phyloP scores from a whole-genome alignment of 371 early-diverging fungal species.

The Nematocida parisii region DNA sequence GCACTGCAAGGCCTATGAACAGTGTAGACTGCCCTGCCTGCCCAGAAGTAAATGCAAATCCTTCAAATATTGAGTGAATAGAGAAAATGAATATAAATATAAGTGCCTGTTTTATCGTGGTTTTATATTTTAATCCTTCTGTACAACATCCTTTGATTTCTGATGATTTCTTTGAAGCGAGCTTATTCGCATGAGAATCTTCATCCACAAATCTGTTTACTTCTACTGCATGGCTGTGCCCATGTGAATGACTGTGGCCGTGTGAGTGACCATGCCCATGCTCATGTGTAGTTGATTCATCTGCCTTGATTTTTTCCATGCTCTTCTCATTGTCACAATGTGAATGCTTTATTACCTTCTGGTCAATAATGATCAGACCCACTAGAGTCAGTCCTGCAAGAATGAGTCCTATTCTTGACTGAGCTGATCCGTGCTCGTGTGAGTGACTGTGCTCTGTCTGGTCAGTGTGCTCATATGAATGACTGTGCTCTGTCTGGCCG shows the following conservation, averaged over 20 bases:
- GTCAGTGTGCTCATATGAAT: neutral
- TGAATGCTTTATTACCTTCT: conserved; percentile 63
- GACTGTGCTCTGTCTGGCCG: neutral
- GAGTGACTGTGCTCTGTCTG: neutral
- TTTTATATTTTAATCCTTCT: conserved; percentile 50
- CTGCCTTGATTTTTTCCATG: neutral
- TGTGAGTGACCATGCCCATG: neutral
- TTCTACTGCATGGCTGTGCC: conserved; percentile 14
- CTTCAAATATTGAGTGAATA: conserved; percentile 61
- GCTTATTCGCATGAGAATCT: neutral
- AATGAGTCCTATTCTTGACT: conserved; percentile 47
- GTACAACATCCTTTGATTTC: conserved; percentile 55
- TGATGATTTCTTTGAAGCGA: neutral
- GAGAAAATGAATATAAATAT: conserved; percentile 59
- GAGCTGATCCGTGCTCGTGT: neutral
- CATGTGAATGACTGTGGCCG: neutral
- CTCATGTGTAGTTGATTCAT: neutral
- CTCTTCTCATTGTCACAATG: conserved; percentile 65
- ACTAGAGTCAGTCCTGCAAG: conserved; percentile 64
- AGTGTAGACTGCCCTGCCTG: conserved; percentile 1
- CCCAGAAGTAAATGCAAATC: conserved; percentile 39
- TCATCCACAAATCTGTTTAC: conserved; percentile 4
- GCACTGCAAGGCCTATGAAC: conserved; percentile 45
- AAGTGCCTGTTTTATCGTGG: conserved; percentile 53
- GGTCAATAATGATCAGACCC: conserved; percentile 63